Evolutionary conservation across 345 rosid genomes (phyloP), one percentile per base, ranked within the genome.

Genomic region (Eucalyptus cloeziana): DNA sequence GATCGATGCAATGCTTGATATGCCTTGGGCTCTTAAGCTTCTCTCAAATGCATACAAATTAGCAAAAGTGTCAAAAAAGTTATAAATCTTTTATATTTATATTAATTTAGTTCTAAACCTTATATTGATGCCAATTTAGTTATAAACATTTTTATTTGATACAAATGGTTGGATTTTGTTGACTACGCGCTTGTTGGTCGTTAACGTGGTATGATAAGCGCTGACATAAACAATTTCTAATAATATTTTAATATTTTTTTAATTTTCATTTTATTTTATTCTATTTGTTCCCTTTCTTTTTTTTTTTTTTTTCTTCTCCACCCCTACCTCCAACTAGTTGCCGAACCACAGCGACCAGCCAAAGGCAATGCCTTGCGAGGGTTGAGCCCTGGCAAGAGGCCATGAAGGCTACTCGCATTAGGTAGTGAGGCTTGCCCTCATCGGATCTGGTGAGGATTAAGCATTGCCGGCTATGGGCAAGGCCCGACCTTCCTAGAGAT

Each of bases 311-410:
- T 52, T 19, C 9, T 19, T 24, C 24, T 19, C 24, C n/a, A n/a
- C 49, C 24, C 10, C 24, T 52, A 7, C 0, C 56, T 52, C 56
- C 0, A 52, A 19, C 0, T 52, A 19, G 8, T 19, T 19, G 56
- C 24, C 0, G 1, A 2, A 52, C 0, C 1, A 0, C 4, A 19
- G 0, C 0, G 0, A 52, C 0, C 19, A 0, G 58, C 25, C 25
- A 52, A 52, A 52, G 58, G 25, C 5, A 21, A 52, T 8, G 25
- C 10, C 25, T 0, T 0, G 0, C 0, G 1, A 52, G 25, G 58
- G 25, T 52, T 52, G 58, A 52, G 58, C 25, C 58, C 4, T 21
- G 7, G 25, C 58, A 52, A 52, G 58, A 7, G 10, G 25, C 25
- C 58, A 52, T 0, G 1, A 21, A 4, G 25, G 25, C 0, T 52